Percentiles rank a stretch among this genome's conserved stretches.
These are phyloP conservation scores for Antrodiella citrinella DNA, from an alignment of 768 basidiomycete species.

Conservation along the genomic window DNA sequence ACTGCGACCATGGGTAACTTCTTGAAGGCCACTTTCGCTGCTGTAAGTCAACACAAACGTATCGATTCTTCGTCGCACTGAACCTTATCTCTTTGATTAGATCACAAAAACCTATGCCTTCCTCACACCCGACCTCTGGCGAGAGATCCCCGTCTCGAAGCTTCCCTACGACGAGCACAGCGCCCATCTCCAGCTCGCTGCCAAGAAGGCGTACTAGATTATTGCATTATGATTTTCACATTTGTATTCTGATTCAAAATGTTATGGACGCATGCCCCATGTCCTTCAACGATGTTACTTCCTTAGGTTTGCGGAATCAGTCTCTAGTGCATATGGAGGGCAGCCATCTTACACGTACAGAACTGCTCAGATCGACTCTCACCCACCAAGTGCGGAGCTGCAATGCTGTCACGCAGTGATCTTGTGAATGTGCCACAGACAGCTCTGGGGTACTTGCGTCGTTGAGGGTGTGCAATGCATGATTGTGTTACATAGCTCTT, in stretches of 20 bases:
- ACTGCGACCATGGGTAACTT: conserved; percentile 99
- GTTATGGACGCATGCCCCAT: background rate
- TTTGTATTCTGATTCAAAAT: background rate
- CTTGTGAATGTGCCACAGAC: no score
- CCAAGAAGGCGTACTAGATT: conserved; percentile 64
- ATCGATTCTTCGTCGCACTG: conserved; percentile 1
- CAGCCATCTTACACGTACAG: no score
- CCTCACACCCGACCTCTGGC: conserved; percentile 98
- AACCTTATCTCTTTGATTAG: conserved; percentile 27
- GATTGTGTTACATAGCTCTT: no score
- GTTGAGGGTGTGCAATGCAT: no score
- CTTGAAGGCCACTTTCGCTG: conserved; percentile 94
- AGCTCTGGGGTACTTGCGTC: no score
- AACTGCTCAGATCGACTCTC: no score
- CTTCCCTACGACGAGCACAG: conserved; percentile 95
- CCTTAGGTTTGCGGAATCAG: no score
- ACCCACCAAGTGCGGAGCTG: no score
- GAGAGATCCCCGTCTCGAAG: conserved; percentile 84
- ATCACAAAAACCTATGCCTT: conserved; percentile 98
- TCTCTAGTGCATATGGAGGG: no score
- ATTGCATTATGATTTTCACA: background rate
- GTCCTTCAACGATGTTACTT: no score
- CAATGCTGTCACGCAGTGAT: no score
- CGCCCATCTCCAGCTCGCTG: conserved; percentile 78
- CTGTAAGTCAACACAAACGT: conserved; percentile 58